phyloP scores from a whole-genome alignment of 2,329 filamentous ascomycete genomes.

The Stachybotrys chlorohalonatus region DNA sequence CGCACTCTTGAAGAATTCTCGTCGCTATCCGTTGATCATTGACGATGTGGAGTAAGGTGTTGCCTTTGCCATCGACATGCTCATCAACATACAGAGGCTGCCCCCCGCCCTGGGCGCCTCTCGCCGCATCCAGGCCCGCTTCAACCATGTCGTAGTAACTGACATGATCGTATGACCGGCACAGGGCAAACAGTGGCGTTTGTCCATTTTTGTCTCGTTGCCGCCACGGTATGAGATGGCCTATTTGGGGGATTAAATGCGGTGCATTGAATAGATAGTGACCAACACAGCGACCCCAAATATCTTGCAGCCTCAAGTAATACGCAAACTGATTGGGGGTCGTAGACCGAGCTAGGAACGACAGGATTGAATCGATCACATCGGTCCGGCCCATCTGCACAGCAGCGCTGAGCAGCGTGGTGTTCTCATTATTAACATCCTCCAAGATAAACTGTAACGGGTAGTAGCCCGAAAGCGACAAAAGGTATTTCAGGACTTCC shows the following conservation, averaged over 20 bases:
- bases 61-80: slow-evolving; percentile 86
- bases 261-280: slow-evolving; percentile 95
- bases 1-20: slow-evolving; percentile 71
- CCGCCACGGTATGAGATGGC: slow-evolving; percentile 73
- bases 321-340: slow-evolving; percentile 46
- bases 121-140: slow-evolving; percentile 66
- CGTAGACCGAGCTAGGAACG: slow-evolving; percentile 54
- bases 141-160: slow-evolving; percentile 85
- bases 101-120: slow-evolving; percentile 64
- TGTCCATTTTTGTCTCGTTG: slow-evolving; percentile 93
- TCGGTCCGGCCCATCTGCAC: slow-evolving; percentile 74
- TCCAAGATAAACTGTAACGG: slow-evolving; percentile 61
- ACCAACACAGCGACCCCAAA: slow-evolving; percentile 79
- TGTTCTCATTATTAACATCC: slow-evolving; percentile 83
- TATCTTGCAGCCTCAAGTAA: slow-evolving; percentile 72
- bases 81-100: slow-evolving; percentile 82
- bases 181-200: slow-evolving; percentile 93
- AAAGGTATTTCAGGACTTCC: slow-evolving; percentile 67
- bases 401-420: slow-evolving; percentile 80
- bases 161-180: slow-evolving; percentile 87
- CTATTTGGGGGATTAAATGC: slow-evolving; percentile 66
- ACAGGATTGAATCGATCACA: slow-evolving; percentile 66
- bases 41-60: slow-evolving; percentile 91
- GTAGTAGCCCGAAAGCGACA: slow-evolving; percentile 71
- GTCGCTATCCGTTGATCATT: slow-evolving; percentile 72